Evolutionary conservation across 1,284 basidiomycete species (phyloP), one percentile per base, ranked within the genome.

Genomic region (Cutaneotrichosporon curvatum): DNA sequence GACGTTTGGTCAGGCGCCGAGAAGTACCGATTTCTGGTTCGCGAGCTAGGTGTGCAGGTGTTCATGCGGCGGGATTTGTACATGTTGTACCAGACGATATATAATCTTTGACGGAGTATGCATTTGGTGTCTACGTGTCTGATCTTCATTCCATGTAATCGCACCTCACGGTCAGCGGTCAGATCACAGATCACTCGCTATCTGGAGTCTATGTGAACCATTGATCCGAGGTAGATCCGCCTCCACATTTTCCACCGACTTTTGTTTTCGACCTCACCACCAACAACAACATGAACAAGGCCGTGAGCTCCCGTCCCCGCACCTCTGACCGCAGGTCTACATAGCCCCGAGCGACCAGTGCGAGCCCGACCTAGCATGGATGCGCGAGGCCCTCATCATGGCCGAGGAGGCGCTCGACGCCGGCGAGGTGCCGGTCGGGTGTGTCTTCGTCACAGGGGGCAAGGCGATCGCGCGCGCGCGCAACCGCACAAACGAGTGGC

Each of bases 351-450:
- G 62, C 22, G 64, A 72, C 35, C 71, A 73, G 52, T 46, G 57
- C 20, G 57, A 58, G 16, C 48, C 51, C 4, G 68, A 73, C 53
- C 53, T 62, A 15, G 60, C 58, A 10, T 73, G 71, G 71, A 73
- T 73, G 71, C 49, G 62, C 31, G 68, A 69, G 54, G 71, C 71
- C 7, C 49, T 73, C 12, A 56, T 60, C 31, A 70, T 70, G 70
- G 76, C 74, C 0, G 71, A 76, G 48, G 88, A 97, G 68, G 95
- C 95, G 3, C 74, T 97, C 22, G 74, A 78, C 28, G 81, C 84
- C 2, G 78, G 80, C 28, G 95, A 99, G 71, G 92, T 98, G 1
- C 95, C 95, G 1, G 92, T 99, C 1, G 95, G 95, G 14, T 96
- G 94, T 59, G 83, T 98, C 4, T 96, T 98, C 62, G 89, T 98